Percentiles rank a stretch among this genome's conserved stretches.
Evolutionary conservation across 768 basidiomycete genomes (phyloP).

Genomic region (Mrakia gelida): DNA sequence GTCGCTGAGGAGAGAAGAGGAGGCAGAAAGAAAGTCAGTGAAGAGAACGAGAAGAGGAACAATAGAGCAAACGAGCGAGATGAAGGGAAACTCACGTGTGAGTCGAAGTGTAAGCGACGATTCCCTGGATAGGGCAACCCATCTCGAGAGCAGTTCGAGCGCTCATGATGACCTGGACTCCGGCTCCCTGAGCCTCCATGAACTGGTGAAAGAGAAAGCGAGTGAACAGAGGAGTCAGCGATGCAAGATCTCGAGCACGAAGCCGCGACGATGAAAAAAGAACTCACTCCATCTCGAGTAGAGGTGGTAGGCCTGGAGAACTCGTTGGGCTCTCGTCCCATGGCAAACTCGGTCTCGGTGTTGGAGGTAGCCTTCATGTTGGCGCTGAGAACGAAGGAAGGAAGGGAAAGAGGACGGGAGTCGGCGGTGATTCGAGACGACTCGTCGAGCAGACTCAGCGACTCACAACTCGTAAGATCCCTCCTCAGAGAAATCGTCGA

Average conservation of each 20-base stretch:
- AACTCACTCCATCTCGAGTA: slow-evolving; percentile 69
- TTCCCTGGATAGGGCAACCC: slow-evolving; percentile 85
- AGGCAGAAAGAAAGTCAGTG: slow-evolving; percentile 11
- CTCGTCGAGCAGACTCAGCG: neutral
- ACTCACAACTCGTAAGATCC: slow-evolving; percentile 32
- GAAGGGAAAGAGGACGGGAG: neutral
- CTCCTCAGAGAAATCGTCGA: slow-evolving; percentile 87
- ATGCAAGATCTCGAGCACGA: neutral
- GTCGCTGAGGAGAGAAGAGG: slow-evolving; percentile 56
- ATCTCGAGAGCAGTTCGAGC: slow-evolving; percentile 93
- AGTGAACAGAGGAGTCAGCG: neutral
- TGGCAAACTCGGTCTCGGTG: slow-evolving; percentile 92
- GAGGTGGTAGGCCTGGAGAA: slow-evolving; percentile 97
- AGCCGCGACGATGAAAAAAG: neutral
- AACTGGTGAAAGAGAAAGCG: slow-evolving; percentile 49
- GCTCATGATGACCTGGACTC: slow-evolving; percentile 95
- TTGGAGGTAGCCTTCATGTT: slow-evolving; percentile 99
- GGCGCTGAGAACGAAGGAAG: slow-evolving; percentile 48
- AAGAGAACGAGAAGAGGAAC: neutral
- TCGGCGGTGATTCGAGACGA: neutral
- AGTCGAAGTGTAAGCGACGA: slow-evolving; percentile 93
- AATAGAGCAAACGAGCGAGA: neutral
- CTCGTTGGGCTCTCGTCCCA: slow-evolving; percentile 98
- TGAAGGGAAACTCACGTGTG: slow-evolving; percentile 63
- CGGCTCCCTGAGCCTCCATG: slow-evolving; percentile 96